phyloP scores from a whole-genome alignment of 768 basidiomycete species.

The Trametes coccinea region DNA sequence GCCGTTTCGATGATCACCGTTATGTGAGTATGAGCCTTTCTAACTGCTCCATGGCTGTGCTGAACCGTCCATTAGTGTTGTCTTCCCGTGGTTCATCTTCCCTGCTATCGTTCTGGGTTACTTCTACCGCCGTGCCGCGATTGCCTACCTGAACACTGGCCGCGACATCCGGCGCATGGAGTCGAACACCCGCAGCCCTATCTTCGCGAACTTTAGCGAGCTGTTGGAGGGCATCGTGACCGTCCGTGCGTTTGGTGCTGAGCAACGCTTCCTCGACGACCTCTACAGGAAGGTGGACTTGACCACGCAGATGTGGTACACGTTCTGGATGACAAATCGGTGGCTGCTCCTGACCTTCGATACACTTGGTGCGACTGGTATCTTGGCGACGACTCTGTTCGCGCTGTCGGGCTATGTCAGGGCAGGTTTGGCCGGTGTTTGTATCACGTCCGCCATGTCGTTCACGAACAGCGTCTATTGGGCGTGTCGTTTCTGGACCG shows the following conservation, averaged over 20 bases:
- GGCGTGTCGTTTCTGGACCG: constrained; percentile 51
- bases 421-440: constrained; percentile 67
- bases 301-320: constrained; percentile 88
- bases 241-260: constrained; percentile 86
- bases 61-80: constrained; percentile 41
- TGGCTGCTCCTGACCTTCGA: constrained; percentile 88
- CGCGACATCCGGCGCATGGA: constrained; percentile 90
- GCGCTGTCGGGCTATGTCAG: constrained; percentile 61
- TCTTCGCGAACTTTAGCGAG: constrained; percentile 82
- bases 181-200: constrained; percentile 81
- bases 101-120: constrained; percentile 75
- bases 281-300: constrained; percentile 73
- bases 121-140: constrained; percentile 66
- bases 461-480: constrained; percentile 56
- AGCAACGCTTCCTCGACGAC: constrained; percentile 72
- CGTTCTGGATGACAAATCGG: constrained; percentile 87
- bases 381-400: constrained; percentile 76
- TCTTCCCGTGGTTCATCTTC: constrained; percentile 83
- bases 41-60: neutral
- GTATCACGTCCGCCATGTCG: constrained; percentile 73
- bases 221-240: constrained; percentile 90
- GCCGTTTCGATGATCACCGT: constrained; percentile 74
- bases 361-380: constrained; percentile 66
- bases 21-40: constrained; percentile 44
- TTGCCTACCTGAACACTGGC: constrained; percentile 77